These are phyloP conservation scores for Cutaneotrichosporon dermatis DNA, from an alignment of 1,284 basidiomycete genomes.

Conservation along the genomic window DNA sequence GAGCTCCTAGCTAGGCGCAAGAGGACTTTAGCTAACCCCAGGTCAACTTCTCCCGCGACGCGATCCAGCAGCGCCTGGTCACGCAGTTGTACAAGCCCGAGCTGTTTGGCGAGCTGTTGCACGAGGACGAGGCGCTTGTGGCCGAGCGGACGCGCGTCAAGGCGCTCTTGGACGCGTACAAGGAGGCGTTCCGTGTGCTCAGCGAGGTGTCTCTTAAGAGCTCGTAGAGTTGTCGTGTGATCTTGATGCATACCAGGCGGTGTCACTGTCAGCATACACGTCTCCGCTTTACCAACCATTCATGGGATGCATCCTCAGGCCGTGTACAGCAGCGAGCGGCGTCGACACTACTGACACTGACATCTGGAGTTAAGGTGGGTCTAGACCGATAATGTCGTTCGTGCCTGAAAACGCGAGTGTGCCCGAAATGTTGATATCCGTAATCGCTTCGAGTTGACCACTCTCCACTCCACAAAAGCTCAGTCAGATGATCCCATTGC, in stretches of 20 bases:
- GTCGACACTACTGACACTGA: background rate
- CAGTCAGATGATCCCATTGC: constrained; percentile 4
- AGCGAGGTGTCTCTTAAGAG: constrained; percentile 48
- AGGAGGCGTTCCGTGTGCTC: constrained; percentile 79
- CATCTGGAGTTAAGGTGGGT: too few species aligned
- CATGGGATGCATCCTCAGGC: too few species aligned
- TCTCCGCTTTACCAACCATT: too few species aligned
- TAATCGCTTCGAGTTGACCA: background rate
- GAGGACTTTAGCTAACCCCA: too few species aligned
- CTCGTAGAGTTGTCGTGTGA: constrained; percentile 17
- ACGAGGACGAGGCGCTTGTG: constrained; percentile 93
- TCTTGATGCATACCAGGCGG: constrained; percentile 1
- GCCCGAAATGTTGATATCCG: background rate
- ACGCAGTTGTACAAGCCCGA: constrained; percentile 89
- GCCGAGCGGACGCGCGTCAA: constrained; percentile 91
- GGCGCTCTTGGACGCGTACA: constrained; percentile 91
- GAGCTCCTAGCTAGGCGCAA: too few species aligned
- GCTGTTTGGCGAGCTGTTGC: constrained; percentile 81
- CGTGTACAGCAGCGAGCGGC: too few species aligned
- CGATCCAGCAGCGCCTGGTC: constrained; percentile 93
- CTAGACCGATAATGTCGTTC: background rate
- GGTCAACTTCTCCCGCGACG: constrained; percentile 93
- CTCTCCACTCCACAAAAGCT: background rate
- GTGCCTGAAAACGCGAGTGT: background rate
- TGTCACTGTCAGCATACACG: background rate